These are phyloP conservation scores for Lippia alba DNA, from an alignment of 305 asterid genomes.

Conservation along the genomic window DNA sequence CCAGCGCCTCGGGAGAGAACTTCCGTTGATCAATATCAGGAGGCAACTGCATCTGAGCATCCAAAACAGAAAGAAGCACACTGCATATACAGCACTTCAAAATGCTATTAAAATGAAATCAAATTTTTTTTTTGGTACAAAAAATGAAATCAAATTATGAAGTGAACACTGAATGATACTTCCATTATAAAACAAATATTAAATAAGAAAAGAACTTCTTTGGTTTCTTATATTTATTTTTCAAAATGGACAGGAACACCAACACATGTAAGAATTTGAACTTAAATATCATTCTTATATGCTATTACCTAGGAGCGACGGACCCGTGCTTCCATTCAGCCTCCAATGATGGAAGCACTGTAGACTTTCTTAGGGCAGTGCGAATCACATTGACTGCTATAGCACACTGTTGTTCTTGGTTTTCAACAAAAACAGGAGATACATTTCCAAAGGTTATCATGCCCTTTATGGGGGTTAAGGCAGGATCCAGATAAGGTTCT, in stretches of 20 bases:
- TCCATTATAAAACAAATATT: neutral
- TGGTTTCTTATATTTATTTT: neutral
- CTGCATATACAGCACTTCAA: constrained; percentile 59
- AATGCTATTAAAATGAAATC: constrained; percentile 27
- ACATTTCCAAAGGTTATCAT: constrained; percentile 86
- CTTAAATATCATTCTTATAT: constrained; percentile 26
- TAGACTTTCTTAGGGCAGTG: constrained; percentile 71
- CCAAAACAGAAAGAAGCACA: constrained; percentile 92
- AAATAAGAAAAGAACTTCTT: neutral
- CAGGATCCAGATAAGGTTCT: constrained; percentile 90
- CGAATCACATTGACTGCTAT: constrained; percentile 78
- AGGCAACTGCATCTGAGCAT: constrained; percentile 92
- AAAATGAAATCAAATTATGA: constrained; percentile 3
- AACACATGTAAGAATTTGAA: constrained; percentile 21
- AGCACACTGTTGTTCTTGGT: constrained; percentile 75
- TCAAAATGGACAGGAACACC: neutral
- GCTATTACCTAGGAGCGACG: constrained; percentile 90
- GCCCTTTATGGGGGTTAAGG: constrained; percentile 83
- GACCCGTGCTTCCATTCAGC: constrained; percentile 94
- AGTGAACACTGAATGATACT: constrained; percentile 15
- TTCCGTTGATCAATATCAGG: constrained; percentile 70
- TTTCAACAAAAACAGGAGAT: constrained; percentile 66
- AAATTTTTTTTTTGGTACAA: too few relatives aligned
- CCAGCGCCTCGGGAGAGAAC: constrained; percentile 53
- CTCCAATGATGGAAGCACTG: constrained; percentile 89